Evolutionary conservation across 2,329 filamentous ascomycete genomes (phyloP).

Genomic region (Fusarium hainanense): DNA sequence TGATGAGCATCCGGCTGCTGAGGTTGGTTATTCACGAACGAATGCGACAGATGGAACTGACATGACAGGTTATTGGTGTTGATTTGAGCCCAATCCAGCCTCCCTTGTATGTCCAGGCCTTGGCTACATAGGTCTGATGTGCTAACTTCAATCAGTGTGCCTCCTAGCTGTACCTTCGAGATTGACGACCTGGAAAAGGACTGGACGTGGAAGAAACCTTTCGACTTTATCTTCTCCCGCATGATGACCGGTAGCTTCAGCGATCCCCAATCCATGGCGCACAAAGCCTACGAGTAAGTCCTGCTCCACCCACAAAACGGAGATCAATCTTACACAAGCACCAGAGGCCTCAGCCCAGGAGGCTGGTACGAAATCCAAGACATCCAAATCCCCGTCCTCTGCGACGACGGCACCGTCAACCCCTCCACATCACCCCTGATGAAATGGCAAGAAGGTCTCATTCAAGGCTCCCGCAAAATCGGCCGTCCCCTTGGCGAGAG

Average conservation of each 20-base stretch:
- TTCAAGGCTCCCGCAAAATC: conserved; percentile 14
- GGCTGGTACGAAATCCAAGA: conserved; percentile 34
- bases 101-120: conserved; percentile 5
- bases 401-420: conserved; percentile 16
- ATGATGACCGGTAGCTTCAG: conserved; percentile 34
- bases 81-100: conserved; percentile 27
- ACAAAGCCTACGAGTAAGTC: conserved; percentile 5
- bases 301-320: accelerated
- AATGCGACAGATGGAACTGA: background rate
- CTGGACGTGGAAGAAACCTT: conserved; percentile 22
- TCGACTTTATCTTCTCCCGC: conserved; percentile 29
- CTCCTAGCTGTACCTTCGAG: conserved; percentile 23
- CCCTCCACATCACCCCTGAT: background rate
- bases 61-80: conserved; percentile 19
- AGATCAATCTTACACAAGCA: accelerated
- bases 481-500: conserved; percentile 24
- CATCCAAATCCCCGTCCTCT: conserved; percentile 26
- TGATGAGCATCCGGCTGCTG: conserved; percentile 20
- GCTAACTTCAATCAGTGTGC: background rate
- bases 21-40: background rate
- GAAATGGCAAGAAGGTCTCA: conserved; percentile 25
- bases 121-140: accelerated
- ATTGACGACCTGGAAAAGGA: conserved; percentile 32
- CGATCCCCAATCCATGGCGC: background rate
- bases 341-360: conserved; percentile 4